Conservation (phyloP, 192 early-diverging fungal genomes). For the Helicostylum pulchrum region DNA sequence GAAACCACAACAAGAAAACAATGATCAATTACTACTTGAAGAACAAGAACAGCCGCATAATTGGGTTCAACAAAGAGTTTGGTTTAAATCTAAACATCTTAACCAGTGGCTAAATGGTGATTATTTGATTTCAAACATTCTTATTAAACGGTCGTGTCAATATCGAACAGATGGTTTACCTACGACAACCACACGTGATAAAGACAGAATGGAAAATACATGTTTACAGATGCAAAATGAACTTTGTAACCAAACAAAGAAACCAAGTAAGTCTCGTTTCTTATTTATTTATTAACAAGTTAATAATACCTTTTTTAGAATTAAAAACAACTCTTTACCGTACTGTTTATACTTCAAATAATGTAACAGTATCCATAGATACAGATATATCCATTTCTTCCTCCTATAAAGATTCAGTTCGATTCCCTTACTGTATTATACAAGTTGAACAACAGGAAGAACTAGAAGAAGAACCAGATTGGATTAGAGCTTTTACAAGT, state of each 20-base stretch:
- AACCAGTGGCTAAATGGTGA: constrained; percentile 6
- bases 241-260: neutral
- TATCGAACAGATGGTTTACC: neutral
- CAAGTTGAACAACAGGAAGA: constrained; percentile 2
- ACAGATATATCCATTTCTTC: constrained; percentile 10
- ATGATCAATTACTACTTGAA: too few relatives aligned
- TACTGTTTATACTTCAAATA: constrained; percentile 3
- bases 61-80: constrained; percentile 11
- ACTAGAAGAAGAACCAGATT: neutral
- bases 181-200: neutral
- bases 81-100: constrained; percentile 13
- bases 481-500: neutral
- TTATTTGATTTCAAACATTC: neutral
- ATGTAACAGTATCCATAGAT: neutral
- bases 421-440: constrained; percentile 19
- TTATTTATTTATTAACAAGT: neutral
- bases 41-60: too few relatives aligned
- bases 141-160: constrained; percentile 8
- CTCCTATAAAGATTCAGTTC: neutral
- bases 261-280: constrained; percentile 7
- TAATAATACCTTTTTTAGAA: constrained; percentile 9
- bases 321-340: constrained; percentile 14
- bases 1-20: neutral
- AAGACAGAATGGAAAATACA: neutral
- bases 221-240: neutral